A percentile compares a stretch with the other conserved stretches of the same genome.
These are phyloP conservation scores for Annulohypoxylon stygium DNA, from an alignment of 495 filamentous ascomycete species.

Conservation along the genomic window DNA sequence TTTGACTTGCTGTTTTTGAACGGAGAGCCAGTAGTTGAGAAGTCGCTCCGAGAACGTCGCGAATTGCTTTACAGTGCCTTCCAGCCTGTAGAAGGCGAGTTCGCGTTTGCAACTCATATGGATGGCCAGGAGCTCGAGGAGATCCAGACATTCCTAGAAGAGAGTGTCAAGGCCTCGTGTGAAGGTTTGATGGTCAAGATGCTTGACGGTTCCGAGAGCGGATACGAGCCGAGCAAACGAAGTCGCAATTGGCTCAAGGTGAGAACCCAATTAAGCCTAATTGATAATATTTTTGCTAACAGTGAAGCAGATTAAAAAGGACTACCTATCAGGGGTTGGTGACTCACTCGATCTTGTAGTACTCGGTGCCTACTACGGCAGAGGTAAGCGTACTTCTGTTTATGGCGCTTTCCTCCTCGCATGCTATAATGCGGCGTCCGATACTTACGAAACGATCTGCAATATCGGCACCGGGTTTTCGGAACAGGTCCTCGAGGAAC, in stretches of 20 bases:
- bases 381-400: conserved; percentile 92
- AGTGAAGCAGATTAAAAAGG: conserved; percentile 84
- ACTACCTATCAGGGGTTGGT: conserved; percentile 91
- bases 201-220: conserved; percentile 90
- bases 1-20: conserved; percentile 96
- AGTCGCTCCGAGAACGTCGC: conserved; percentile 85
- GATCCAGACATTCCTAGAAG: conserved; percentile 91
- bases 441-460: conserved; percentile 94
- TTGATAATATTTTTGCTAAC: conserved; percentile 35
- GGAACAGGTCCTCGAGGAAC: conserved; percentile 84
- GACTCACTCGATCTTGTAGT: conserved; percentile 98
- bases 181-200: conserved; percentile 99
- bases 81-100: conserved; percentile 83
- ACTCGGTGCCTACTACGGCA: conserved; percentile 92
- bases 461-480: conserved; percentile 99
- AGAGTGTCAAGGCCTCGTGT: conserved; percentile 92
- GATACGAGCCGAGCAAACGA: conserved; percentile 94
- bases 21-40: conserved; percentile 89
- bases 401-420: conserved; percentile 96
- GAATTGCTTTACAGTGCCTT: conserved; percentile 82
- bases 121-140: conserved; percentile 92
- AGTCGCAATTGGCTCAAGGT: conserved; percentile 99
- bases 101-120: conserved; percentile 88
- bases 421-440: conserved; percentile 83
- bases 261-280: conserved; percentile 37